Base-by-base conservation (phyloP, 139 green algal genomes). In the Micractinium conductrix region DNA sequence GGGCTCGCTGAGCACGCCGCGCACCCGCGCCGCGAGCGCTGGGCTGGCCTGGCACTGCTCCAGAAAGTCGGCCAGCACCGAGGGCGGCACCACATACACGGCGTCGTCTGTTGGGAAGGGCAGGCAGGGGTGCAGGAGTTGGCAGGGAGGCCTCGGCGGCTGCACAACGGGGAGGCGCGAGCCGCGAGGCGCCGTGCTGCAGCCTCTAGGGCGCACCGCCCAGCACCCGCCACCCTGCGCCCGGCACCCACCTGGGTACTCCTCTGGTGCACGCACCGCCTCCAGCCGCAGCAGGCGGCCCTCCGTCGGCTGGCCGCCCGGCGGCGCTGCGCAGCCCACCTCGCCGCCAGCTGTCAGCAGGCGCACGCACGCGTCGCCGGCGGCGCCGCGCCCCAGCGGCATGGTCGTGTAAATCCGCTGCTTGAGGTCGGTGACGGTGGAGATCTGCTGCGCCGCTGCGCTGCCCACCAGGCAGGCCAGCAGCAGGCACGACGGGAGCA, bases 251-350 rank as follows among this genome's bases (percentile, higher is more conserved):
- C 74, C 75, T 83, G 74, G 74, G 26, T 87, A 82, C 16, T 73
- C 71, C 1, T 58, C 71, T n/a, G 74, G 63, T 7, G 26, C 21
- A 6, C 45, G 80, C 62, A 87, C 40, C 2, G 50, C 30, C 1
- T 81, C 19, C 48, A 88, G n/a, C 6, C 74, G 24, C 45, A 86
- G 72, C 81, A 84, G 67, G 22, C 42, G n/a, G n/a, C 78, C 78
- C 68, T 84, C 73, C 0, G 40, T 53, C 21, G 35, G 42, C 50
- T 37, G n/a, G 40, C 30, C 8, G 21, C 40, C 35, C 1, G 24
- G 35, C 45, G 69, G 85, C 8, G 84, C 17, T 38, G 88, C 69
- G 60, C 91, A 93, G 37, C 91, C 91, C 2, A 92, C 33, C 9
- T 17, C 58, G 17, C 86, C 85, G 14, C 58, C 87, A 37, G 85